Percentiles rank a stretch among this genome's conserved stretches.
phyloP scores from a whole-genome alignment of 768 basidiomycete genomes.

The Lactarius trivialis region DNA sequence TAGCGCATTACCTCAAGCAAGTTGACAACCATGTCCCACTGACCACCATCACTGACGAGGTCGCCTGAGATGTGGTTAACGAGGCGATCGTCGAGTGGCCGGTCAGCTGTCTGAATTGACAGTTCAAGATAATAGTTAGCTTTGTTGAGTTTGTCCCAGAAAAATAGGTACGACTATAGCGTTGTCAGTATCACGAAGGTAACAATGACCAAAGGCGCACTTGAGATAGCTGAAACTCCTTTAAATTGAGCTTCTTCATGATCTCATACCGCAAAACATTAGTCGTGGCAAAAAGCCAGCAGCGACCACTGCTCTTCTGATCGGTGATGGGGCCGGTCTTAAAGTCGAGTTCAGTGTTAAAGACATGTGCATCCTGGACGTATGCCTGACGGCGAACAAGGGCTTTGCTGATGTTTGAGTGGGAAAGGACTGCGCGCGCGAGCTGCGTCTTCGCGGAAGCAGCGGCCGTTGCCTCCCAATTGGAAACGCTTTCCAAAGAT shows the following conservation, averaged over 20 bases:
- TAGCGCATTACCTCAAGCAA: slow-evolving; percentile 44
- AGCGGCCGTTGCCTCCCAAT: slow-evolving; percentile 60
- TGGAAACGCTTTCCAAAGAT: slow-evolving; percentile 46
- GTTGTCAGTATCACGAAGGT: not conserved
- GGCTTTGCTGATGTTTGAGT: slow-evolving; percentile 56
- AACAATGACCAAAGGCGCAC: slow-evolving; percentile 32
- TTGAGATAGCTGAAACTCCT: slow-evolving; percentile 90
- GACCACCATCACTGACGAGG: slow-evolving; percentile 87
- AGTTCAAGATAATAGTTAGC: slow-evolving; percentile 88
- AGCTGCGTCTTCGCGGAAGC: slow-evolving; percentile 58
- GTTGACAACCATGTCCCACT: slow-evolving; percentile 89
- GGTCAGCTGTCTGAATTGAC: slow-evolving; percentile 72
- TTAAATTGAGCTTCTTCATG: slow-evolving; percentile 79
- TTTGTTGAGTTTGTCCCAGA: slow-evolving; percentile 96
- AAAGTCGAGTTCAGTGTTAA: slow-evolving; percentile 75
- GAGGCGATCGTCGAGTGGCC: slow-evolving; percentile 78
- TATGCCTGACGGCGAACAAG: slow-evolving; percentile 56
- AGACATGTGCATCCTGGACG: slow-evolving; percentile 67
- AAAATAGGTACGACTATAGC: slow-evolving; percentile 77
- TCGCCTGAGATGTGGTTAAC: slow-evolving; percentile 66
- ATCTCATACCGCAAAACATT: slow-evolving; percentile 78
- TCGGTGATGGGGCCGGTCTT: slow-evolving; percentile 80
- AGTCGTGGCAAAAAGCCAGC: slow-evolving; percentile 94
- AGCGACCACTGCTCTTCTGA: slow-evolving; percentile 84
- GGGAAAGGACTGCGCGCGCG: slow-evolving; percentile 69